Conservation (phyloP, 176 grass and related monocot species). For the Carex pumila region DNA sequence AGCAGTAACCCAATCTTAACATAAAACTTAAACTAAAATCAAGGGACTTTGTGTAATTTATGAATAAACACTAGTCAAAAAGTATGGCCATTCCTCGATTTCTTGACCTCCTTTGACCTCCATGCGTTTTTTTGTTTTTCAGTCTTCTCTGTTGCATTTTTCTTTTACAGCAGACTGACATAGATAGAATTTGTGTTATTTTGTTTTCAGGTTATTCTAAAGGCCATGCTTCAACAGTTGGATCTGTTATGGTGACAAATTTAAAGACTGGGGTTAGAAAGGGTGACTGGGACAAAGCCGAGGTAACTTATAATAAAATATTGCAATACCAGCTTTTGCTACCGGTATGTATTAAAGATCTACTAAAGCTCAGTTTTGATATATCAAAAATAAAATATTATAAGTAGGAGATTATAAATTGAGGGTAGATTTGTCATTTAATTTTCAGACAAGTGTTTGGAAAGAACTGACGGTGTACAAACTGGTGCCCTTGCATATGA, state of each 20-base stretch:
- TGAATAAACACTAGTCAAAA: too few species aligned
- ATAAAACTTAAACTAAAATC: too few species aligned
- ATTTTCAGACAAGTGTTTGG: not conserved
- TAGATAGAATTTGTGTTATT: not conserved
- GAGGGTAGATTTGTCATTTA: not conserved
- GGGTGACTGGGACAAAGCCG: conserved; percentile 80
- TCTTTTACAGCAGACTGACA: not conserved
- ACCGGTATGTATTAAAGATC: not conserved
- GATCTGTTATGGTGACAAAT: conserved; percentile 91
- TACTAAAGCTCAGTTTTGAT: not conserved
- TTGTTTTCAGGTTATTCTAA: conserved; percentile 66
- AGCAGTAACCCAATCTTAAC: too few species aligned
- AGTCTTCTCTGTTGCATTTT: not conserved
- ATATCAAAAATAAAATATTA: not conserved
- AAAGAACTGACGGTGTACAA: not conserved
- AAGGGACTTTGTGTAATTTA: too few species aligned
- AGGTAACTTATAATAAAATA: conserved; percentile 39
- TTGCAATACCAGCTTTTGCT: not conserved
- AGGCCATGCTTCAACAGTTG: conserved; percentile 80
- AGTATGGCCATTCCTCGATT: too few species aligned
- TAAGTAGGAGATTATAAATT: not conserved
- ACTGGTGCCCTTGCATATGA: not conserved
- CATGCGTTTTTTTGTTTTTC: too few species aligned
- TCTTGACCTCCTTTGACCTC: too few species aligned
- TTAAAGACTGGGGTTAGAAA: conserved; percentile 71